A percentile compares a stretch with the other conserved stretches of the same genome.
Conservation (phyloP, 345 rosid species). For the Euphorbia tirucalli region DNA sequence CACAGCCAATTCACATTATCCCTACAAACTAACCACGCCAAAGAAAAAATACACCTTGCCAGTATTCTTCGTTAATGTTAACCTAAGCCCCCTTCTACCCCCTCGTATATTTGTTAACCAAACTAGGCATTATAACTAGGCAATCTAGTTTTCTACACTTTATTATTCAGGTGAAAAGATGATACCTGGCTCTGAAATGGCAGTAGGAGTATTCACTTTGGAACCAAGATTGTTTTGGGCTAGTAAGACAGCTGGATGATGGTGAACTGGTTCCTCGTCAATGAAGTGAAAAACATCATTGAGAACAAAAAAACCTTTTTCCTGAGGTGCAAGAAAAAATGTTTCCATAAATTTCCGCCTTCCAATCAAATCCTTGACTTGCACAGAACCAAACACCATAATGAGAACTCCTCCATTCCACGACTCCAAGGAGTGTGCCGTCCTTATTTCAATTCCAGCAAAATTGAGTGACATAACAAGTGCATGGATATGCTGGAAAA, state of each 20-base stretch:
- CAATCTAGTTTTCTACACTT: not conserved
- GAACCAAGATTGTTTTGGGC: constrained; percentile 41
- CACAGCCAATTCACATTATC: not conserved
- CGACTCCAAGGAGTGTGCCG: constrained; percentile 25
- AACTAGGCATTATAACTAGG: not conserved
- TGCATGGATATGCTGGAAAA: constrained; percentile 29
- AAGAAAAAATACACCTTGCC: not conserved
- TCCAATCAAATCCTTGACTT: constrained; percentile 14
- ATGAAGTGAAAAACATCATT: constrained; percentile 32
- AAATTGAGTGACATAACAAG: constrained; percentile 27
- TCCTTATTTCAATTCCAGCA: constrained; percentile 27
- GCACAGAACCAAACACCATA: constrained; percentile 26
- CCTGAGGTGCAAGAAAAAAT: constrained; percentile 36
- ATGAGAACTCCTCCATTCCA: constrained; percentile 34
- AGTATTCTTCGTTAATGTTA: not conserved
- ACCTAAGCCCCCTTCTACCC: too few species aligned
- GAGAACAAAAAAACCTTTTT: constrained; percentile 33
- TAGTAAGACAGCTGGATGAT: constrained; percentile 40
- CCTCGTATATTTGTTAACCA: not conserved
- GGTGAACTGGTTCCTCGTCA: constrained; percentile 26
- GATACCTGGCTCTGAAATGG: constrained; percentile 50
- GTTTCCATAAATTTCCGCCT: constrained; percentile 31
- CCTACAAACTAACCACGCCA: not conserved
- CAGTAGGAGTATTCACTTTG: constrained; percentile 34
- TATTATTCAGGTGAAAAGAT: not conserved